Evolutionary conservation across 2,329 filamentous ascomycete species (phyloP), one percentile per base, ranked within the genome.

Genomic region (Sporothrix inflata): DNA sequence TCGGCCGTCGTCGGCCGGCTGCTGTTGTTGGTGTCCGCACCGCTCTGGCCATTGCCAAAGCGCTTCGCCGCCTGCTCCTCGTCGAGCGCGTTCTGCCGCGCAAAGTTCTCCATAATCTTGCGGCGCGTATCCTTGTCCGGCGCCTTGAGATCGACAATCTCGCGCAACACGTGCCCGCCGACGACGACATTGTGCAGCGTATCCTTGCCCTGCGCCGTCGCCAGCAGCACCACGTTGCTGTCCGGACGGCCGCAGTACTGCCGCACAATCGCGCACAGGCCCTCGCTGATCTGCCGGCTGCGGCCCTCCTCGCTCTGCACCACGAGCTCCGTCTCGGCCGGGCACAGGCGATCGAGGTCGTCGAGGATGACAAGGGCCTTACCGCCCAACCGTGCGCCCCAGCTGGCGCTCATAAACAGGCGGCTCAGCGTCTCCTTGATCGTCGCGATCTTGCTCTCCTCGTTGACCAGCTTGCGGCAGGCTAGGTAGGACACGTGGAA

Each of bases 131-230:
- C 94, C 81, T 99, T 99, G 77, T 95, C 92, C 0, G 96, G 96
- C 0, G 96, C 94, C 78, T 95, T 96, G 71, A 99, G 83, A 60
- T 91, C 91, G 42, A 98, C 84, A 74, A 98, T 97, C 79, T 99
- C 96, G 66, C 94, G 90, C 49, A 97, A 93, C 45, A 98, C 90
- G 80, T 98, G 95, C 0, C 94, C 94, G 27, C 95, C 94, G 72
- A 98, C 89, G 69, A 99, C 89, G 19, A 97, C 90, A 76, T 93
- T 94, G 80, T 99, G 96, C 67, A 99, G 83, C 0, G 93, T 91
- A 75, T 99, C 96, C 79, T 99, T 99, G 21, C 92, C 91, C 80
- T 97, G 94, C 0, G 95, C 94, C 24, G 95, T 98, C 4, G 94
- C 94, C 11, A 99, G 85, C 69, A 99, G 82, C 4, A 97, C 93